phyloP scores from a whole-genome alignment of 2,329 filamentous ascomycete genomes.

The Cladosporium cucumerinum region DNA sequence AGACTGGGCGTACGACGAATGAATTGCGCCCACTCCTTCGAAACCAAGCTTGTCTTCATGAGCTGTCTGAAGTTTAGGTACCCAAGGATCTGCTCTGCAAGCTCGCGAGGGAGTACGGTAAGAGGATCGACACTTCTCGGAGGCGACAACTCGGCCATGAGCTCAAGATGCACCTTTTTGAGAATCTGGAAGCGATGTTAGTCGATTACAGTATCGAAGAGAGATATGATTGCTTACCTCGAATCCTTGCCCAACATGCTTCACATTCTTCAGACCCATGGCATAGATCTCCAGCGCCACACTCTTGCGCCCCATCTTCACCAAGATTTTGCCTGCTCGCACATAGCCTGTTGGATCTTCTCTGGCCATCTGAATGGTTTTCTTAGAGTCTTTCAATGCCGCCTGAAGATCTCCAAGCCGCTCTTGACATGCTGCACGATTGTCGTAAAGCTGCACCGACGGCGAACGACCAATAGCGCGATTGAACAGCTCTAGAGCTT shows the following conservation, averaged over 20 bases:
- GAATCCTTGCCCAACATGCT: constrained; percentile 37
- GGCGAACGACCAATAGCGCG: constrained; percentile 29
- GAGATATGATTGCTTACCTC: constrained; percentile 21
- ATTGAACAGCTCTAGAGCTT: constrained; percentile 39
- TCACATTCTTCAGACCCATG: constrained; percentile 54
- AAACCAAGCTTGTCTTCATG: constrained; percentile 52
- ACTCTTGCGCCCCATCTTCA: constrained; percentile 49
- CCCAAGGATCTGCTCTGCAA: constrained; percentile 51
- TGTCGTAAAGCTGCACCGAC: constrained; percentile 48
- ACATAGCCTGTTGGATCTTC: constrained; percentile 57
- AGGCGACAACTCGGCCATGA: constrained; percentile 42
- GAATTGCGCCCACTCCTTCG: constrained; percentile 53
- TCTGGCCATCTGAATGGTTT: constrained; percentile 52
- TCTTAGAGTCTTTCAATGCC: constrained; percentile 56
- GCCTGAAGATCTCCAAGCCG: constrained; percentile 50
- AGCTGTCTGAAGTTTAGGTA: constrained; percentile 50
- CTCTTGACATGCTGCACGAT: constrained; percentile 54
- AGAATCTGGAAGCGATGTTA: constrained; percentile 19
- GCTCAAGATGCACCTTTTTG: constrained; percentile 44
- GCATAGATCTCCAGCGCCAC: constrained; percentile 56
- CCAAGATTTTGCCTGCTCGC: constrained; percentile 49
- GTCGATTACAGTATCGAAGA: background rate
- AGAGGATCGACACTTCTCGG: constrained; percentile 51
- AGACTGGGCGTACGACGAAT: constrained; percentile 46
- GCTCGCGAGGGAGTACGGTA: constrained; percentile 51